Conservation (phyloP, 441 rosid species). For the Pelargonium citronellum region DNA sequence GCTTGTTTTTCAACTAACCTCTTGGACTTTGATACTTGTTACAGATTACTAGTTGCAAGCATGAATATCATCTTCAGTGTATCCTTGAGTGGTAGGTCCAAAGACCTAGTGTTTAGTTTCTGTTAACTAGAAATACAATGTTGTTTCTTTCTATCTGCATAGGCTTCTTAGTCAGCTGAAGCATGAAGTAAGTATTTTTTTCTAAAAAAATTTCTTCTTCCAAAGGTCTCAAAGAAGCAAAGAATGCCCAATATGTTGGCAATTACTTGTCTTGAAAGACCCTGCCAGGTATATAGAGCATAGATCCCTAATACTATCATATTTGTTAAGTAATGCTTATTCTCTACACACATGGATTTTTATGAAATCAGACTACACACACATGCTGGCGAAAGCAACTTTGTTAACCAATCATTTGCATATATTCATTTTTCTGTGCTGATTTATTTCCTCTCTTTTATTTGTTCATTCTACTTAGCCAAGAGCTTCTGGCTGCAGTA, state of each 20-base stretch:
- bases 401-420: conserved; percentile 8
- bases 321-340: too few species aligned
- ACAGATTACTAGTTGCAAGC: conserved; percentile 80
- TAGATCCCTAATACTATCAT: too few species aligned
- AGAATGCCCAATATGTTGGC: conserved; percentile 93
- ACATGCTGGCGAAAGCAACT: conserved; percentile 12
- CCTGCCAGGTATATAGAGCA: conserved; percentile 49
- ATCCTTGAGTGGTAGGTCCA: conserved; percentile 61
- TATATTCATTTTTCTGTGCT: background rate
- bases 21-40: conserved; percentile 10
- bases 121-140: background rate
- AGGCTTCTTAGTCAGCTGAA: background rate
- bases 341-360: too few species aligned
- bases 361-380: too few species aligned
- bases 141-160: background rate
- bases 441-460: too few species aligned
- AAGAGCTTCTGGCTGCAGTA: conserved; percentile 71
- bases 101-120: background rate
- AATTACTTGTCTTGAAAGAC: conserved; percentile 50
- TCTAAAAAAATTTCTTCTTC: conserved; percentile 7
- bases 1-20: background rate
- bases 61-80: conserved; percentile 90
- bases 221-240: conserved; percentile 87
- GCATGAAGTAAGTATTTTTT: background rate
- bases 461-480: conserved; percentile 32